A percentile compares a stretch with the other conserved stretches of the same genome.
These are phyloP conservation scores for Oxyria digyna DNA, from an alignment of 148 eudicot genomes.

Conservation along the genomic window DNA sequence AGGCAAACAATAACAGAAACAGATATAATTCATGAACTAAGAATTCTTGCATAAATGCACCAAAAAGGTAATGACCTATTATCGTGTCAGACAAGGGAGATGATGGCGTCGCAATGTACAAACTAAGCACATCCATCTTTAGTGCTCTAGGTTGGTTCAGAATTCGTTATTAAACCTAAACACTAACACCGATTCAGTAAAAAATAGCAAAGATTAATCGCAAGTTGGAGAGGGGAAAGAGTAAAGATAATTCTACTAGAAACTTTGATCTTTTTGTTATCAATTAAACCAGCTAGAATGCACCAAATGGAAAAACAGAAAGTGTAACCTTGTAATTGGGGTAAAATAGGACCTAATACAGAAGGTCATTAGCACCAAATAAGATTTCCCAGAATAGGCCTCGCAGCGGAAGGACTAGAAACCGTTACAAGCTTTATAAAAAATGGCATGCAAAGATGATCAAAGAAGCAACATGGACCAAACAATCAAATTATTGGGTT, in stretches of 20 bases:
- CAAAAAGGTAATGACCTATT: too few species aligned
- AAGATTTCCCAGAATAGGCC: background rate
- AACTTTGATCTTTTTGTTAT: too few species aligned
- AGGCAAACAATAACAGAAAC: too few species aligned
- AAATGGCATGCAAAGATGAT: background rate
- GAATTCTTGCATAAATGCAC: too few species aligned
- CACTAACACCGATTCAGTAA: background rate
- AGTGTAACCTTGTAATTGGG: background rate
- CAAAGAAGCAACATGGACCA: background rate
- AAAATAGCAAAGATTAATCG: too few species aligned
- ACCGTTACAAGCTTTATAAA: background rate
- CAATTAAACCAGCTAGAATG: too few species aligned
- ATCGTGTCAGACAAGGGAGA: too few species aligned
- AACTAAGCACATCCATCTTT: background rate
- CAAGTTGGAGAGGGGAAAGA: too few species aligned
- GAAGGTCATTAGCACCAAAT: background rate
- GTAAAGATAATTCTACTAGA: too few species aligned
- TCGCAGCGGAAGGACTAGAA: background rate
- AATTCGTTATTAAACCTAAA: background rate
- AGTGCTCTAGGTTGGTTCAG: background rate
- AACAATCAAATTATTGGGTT: background rate
- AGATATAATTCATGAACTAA: too few species aligned
- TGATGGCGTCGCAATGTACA: too few species aligned
- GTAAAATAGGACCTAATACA: background rate
- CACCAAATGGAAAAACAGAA: background rate